Conservation (phyloP, 2,329 filamentous ascomycete genomes). For the Emericellopsis cladophorae region DNA sequence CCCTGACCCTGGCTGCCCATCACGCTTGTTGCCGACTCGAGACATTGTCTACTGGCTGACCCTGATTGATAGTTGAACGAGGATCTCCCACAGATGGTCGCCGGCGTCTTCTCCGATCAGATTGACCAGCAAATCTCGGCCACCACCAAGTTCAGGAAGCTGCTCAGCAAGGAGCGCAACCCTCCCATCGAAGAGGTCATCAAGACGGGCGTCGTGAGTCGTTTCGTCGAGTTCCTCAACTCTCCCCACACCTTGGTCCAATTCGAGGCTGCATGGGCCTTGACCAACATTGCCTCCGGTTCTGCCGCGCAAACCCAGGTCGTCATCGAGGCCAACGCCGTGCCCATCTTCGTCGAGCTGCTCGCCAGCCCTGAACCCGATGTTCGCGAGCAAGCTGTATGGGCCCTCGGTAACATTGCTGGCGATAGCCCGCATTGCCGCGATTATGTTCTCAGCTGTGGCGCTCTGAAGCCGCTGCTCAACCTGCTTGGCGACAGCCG, state of each 20-base stretch:
- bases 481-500: conserved; percentile 89
- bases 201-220: conserved; percentile 93
- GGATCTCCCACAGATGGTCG: conserved; percentile 96
- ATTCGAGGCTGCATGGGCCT: conserved; percentile 96
- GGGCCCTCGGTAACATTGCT: conserved; percentile 97
- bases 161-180: conserved; percentile 97
- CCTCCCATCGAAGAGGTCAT: conserved; percentile 98
- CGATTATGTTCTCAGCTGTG: conserved; percentile 87
- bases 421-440: conserved; percentile 96
- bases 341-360: conserved; percentile 96
- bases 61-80: conserved; percentile 65
- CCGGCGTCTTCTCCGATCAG: conserved; percentile 95
- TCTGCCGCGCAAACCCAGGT: conserved; percentile 96
- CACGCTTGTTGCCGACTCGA: not conserved
- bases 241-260: conserved; percentile 97
- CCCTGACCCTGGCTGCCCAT: not conserved
- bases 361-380: conserved; percentile 92
- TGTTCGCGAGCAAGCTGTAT: conserved; percentile 95
- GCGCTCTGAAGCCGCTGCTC: conserved; percentile 82
- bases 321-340: conserved; percentile 94
- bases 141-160: conserved; percentile 96
- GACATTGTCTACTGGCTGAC: not conserved
- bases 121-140: conserved; percentile 96
- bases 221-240: conserved; percentile 96
- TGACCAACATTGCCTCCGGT: conserved; percentile 98